phyloP scores from a whole-genome alignment of 306 rosid species.

The Vigna reflexopilosa region DNA sequence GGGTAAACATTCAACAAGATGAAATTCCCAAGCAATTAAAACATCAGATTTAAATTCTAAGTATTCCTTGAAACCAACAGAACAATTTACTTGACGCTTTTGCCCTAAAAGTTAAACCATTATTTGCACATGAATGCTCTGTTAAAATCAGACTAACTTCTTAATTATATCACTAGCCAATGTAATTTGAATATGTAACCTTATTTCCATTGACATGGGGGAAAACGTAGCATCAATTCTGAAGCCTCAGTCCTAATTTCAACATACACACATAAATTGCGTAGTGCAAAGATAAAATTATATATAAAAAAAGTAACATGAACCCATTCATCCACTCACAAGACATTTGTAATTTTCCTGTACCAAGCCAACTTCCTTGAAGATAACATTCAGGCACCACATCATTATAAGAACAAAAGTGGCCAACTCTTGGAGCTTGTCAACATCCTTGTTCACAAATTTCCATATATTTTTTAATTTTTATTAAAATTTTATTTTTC shows the following conservation, averaged over 20 bases:
- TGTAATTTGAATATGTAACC: neutral
- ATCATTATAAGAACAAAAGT: neutral
- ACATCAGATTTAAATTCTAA: constrained; percentile 9
- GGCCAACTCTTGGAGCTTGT: too few relatives aligned
- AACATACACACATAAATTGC: neutral
- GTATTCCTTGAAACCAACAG: constrained; percentile 3
- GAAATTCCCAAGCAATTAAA: constrained; percentile 11
- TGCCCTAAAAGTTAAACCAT: constrained; percentile 8
- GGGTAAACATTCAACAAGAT: constrained; percentile 22
- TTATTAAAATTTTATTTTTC: too few relatives aligned
- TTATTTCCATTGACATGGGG: neutral
- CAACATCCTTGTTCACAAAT: too few relatives aligned
- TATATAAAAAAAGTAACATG: neutral
- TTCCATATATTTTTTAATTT: too few relatives aligned
- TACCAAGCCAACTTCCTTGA: constrained; percentile 7
- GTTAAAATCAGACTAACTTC: constrained; percentile 4
- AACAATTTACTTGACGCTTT: neutral
- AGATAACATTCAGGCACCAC: constrained; percentile 1
- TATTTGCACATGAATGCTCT: neutral
- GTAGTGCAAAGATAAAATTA: constrained; percentile 2
- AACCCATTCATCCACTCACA: constrained; percentile 1
- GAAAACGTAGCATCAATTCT: constrained; percentile 27
- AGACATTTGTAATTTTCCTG: neutral
- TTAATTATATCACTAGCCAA: neutral
- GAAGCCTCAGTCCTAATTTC: neutral